Base-by-base conservation (phyloP, 768 basidiomycete genomes). In the Fibroporia radiculosa region DNA sequence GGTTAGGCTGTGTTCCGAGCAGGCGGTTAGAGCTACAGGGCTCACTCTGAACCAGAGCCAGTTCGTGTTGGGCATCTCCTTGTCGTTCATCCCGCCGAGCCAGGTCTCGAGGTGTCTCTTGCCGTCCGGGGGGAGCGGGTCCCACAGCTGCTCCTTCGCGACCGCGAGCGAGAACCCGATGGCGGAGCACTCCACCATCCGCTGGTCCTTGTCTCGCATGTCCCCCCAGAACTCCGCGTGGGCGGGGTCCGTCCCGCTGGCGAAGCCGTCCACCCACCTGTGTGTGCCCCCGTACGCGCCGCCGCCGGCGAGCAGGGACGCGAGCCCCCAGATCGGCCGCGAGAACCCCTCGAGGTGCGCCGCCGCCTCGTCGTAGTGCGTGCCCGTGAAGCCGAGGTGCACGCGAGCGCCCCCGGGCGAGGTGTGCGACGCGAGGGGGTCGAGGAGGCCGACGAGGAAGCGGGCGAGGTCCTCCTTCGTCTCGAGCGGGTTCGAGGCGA, bases 61-160 rank as follows among this genome's bases (percentile, higher is more conserved):
- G 55, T 87, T 87, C 6, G 84, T 86, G 56, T 86, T 82, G 20
- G 84, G 83, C 83, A 87, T 86, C 49, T 81, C 74, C 67, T 85
- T 86, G 61, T 82, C 80, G 56, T 85, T 87, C 74, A 87, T 85
- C 0, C 80, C 76, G 6, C 79, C 76, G 3, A 87, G 67, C 80
- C 84, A 87, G 10, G 64, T 64, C 45, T 50, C 77, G 29, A 86
- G 69, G 48, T 78, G 71, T 47, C 60, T 61, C 62, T 80, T 80
- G 10, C 70, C 74, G 47, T 70, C 63, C 3, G 68, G 65, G 40
- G 64, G 66, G n/a, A 84, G 59, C 13, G 72, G 72, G 56, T 81
- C 73, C 75, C 80, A 85, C 16, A 87, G 61, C 45, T 77, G 68
- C 50, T 84, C 76, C 27, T 72, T 71, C 1, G 80, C 79, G 16